phyloP scores from a whole-genome alignment of 306 rosid species.

The Arachis hypogaea region DNA sequence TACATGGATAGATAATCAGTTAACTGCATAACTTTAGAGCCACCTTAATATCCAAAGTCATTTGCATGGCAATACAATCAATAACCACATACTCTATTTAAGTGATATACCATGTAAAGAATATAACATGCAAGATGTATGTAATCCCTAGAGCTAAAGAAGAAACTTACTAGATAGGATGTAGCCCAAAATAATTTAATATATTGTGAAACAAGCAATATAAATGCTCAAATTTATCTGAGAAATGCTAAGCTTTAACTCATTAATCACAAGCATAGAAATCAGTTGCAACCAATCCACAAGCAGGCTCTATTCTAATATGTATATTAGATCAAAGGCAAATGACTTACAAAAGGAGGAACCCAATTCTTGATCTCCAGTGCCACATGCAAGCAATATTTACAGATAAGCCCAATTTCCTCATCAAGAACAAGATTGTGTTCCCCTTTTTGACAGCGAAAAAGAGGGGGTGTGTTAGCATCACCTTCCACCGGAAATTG shows the following conservation, averaged over 20 bases:
- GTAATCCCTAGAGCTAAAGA: background rate
- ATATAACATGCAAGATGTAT: background rate
- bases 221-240: background rate
- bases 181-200: background rate
- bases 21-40: background rate
- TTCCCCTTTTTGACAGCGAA: conserved; percentile 53
- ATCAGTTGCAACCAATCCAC: background rate
- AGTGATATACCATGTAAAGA: background rate
- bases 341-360: conserved; percentile 62
- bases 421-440: conserved; percentile 56
- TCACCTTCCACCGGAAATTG: conserved; percentile 22
- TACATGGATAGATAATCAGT: background rate
- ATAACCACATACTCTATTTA: background rate
- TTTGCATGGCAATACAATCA: background rate
- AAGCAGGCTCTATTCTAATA: background rate
- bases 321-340: conserved; percentile 5
- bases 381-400: conserved; percentile 44
- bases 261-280: background rate
- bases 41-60: background rate
- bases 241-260: background rate
- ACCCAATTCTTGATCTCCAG: conserved; percentile 49
- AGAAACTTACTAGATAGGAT: background rate
- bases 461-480: conserved; percentile 33
- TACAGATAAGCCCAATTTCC: conserved; percentile 58
- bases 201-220: background rate